phyloP scores from a whole-genome alignment of 2,329 filamentous ascomycete species.

The Calonectria honghensis region DNA sequence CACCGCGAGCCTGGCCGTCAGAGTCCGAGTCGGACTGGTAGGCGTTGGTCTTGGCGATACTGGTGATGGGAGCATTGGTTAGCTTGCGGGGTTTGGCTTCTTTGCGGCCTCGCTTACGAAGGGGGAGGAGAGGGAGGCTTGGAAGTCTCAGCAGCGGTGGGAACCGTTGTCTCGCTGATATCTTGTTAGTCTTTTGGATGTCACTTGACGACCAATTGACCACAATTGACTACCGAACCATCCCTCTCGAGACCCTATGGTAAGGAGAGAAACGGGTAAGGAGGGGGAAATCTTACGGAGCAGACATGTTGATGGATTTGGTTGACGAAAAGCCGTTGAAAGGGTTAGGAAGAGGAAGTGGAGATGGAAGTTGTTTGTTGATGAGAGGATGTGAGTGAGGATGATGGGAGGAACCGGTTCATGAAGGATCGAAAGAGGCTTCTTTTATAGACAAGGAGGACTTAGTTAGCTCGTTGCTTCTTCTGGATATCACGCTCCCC shows the following conservation, averaged over 20 bases:
- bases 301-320: conserved; percentile 53
- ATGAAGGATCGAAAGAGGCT: conserved; percentile 40
- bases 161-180: conserved; percentile 46
- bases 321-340: conserved; percentile 46
- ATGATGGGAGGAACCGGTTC: conserved; percentile 43
- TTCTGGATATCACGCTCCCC: conserved; percentile 38
- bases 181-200: conserved; percentile 46
- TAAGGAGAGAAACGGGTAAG: conserved; percentile 4
- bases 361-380: conserved; percentile 50
- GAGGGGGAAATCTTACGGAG: conserved; percentile 50
- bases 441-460: conserved; percentile 53
- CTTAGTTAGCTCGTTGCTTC: conserved; percentile 37
- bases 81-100: conserved; percentile 33
- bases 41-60: conserved; percentile 55
- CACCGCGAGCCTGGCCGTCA: conserved; percentile 56
- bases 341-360: conserved; percentile 35
- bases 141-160: conserved; percentile 45
- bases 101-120: conserved; percentile 41
- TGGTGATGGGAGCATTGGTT: conserved; percentile 36
- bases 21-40: conserved; percentile 57
- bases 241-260: conserved; percentile 3
- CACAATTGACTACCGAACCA: conserved; percentile 7
- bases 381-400: conserved; percentile 50
- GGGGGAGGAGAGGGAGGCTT: conserved; percentile 35
- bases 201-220: conserved; percentile 38